phyloP scores from a whole-genome alignment of 805 yeast genomes.

The Isabelozyma gotoi region DNA sequence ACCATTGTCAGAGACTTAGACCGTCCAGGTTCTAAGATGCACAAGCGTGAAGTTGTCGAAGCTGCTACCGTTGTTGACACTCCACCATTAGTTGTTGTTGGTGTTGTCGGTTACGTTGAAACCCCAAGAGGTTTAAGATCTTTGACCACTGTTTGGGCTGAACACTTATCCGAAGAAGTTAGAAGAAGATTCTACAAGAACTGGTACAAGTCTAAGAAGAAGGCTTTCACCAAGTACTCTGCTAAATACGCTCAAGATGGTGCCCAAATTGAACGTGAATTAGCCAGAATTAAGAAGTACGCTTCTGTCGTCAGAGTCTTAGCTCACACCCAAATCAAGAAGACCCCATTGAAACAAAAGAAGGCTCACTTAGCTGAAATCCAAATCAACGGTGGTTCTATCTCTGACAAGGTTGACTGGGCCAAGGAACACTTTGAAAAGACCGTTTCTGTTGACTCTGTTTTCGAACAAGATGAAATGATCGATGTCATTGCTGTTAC shows the following conservation, averaged over 20 bases:
- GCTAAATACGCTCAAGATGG: conserved; percentile 94
- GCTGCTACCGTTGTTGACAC: conserved; percentile 99
- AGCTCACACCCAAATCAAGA: conserved; percentile 99
- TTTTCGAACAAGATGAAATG: conserved; percentile 98
- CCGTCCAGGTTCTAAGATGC: conserved; percentile 99
- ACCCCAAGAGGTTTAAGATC: conserved; percentile 99
- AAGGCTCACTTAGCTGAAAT: conserved; percentile 99
- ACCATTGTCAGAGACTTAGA: conserved; percentile 99
- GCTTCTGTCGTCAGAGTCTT: conserved; percentile 97
- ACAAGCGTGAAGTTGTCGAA: conserved; percentile 99
- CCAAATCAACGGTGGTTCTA: conserved; percentile 99
- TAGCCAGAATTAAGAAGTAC: conserved; percentile 98
- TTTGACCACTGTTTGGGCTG: conserved; percentile 99
- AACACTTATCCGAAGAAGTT: conserved; percentile 98
- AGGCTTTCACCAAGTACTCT: conserved; percentile 99
- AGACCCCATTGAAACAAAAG: conserved; percentile 99
- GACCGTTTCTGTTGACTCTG: conserved; percentile 93
- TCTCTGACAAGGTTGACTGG: conserved; percentile 97
- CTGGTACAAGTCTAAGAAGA: conserved; percentile 99
- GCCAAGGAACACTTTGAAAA: conserved; percentile 99
- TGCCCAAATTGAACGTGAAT: conserved; percentile 87
- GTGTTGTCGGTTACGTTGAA: conserved; percentile 99
- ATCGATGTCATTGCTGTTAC: conserved; percentile 98
- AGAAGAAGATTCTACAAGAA: conserved; percentile 99
- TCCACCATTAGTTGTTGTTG: conserved; percentile 98